Conservation (phyloP, 75 land plant genomes). For the Cryptomeria japonica region DNA sequence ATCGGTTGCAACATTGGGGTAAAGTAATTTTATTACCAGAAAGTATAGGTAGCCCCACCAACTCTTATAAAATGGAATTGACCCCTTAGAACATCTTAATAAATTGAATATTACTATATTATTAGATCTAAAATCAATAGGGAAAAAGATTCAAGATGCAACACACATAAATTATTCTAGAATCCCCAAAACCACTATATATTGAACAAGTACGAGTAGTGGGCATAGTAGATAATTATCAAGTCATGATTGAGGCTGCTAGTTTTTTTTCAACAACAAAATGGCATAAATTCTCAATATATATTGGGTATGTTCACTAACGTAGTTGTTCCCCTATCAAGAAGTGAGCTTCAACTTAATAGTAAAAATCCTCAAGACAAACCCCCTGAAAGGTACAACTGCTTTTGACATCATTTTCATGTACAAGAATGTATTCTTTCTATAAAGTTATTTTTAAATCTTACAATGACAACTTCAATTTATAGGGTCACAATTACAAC, state of each 20-base stretch:
- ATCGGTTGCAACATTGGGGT: too few species aligned
- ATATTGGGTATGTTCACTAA: too few species aligned
- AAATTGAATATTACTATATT: conserved; percentile 35
- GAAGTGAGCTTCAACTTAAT: too few species aligned
- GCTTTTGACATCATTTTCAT: background rate
- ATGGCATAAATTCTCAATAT: too few species aligned
- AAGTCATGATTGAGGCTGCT: too few species aligned
- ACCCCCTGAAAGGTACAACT: too few species aligned
- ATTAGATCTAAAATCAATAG: conserved; percentile 47
- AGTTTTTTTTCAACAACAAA: too few species aligned
- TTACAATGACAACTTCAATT: background rate
- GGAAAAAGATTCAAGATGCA: conserved; percentile 21
- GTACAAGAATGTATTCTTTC: too few species aligned
- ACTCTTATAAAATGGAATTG: conserved; percentile 63
- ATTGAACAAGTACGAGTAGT: background rate
- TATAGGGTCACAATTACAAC: background rate
- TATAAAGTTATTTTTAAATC: too few species aligned
- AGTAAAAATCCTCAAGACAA: too few species aligned
- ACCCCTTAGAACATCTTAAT: conserved; percentile 42
- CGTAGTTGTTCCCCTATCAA: too few species aligned
- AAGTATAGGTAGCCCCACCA: conserved; percentile 37
- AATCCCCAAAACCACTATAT: background rate
- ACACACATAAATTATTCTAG: background rate
- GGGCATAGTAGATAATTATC: too few species aligned
- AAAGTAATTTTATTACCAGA: conserved; percentile 28